These are phyloP conservation scores for Penicillium goetzii DNA, from an alignment of 495 filamentous ascomycete genomes.

Conservation along the genomic window DNA sequence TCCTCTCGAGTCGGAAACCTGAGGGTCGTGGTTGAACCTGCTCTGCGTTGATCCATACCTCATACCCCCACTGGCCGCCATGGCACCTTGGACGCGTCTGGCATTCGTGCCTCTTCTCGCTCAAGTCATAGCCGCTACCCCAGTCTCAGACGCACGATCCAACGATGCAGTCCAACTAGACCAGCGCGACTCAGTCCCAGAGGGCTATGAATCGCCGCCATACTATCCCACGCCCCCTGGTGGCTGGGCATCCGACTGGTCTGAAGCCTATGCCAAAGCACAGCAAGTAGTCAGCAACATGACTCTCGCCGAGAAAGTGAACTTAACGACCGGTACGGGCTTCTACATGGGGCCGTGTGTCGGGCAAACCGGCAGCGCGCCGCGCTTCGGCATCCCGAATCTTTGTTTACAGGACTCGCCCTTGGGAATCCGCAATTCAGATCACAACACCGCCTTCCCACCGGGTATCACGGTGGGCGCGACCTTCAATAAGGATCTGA, in stretches of 20 bases:
- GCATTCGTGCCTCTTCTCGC: constrained; percentile 26
- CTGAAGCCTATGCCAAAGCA: constrained; percentile 79
- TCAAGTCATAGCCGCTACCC: constrained; percentile 19
- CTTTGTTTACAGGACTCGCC: constrained; percentile 51
- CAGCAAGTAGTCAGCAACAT: constrained; percentile 78
- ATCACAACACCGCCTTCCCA: constrained; percentile 63
- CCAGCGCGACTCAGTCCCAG: constrained; percentile 17
- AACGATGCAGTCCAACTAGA: constrained; percentile 14
- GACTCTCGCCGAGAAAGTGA: constrained; percentile 92
- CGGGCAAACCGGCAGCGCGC: constrained; percentile 47
- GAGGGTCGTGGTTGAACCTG: constrained; percentile 10
- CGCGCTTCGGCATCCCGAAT: constrained; percentile 46
- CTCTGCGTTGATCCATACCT: constrained; percentile 13
- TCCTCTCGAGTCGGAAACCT: constrained; percentile 8
- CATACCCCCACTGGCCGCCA: constrained; percentile 14
- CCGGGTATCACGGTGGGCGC: constrained; percentile 59
- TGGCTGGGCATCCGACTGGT: constrained; percentile 71
- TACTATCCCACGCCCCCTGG: constrained; percentile 86
- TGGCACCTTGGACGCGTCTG: constrained; percentile 30
- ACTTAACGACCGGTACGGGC: constrained; percentile 78
- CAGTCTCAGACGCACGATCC: constrained; percentile 17
- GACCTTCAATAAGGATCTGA: constrained; percentile 63
- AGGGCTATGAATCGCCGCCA: constrained; percentile 55
- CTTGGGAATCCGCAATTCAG: constrained; percentile 51
- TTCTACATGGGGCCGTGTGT: constrained; percentile 51